phyloP scores from a whole-genome alignment of 768 basidiomycete species.

The Suillus plorans region DNA sequence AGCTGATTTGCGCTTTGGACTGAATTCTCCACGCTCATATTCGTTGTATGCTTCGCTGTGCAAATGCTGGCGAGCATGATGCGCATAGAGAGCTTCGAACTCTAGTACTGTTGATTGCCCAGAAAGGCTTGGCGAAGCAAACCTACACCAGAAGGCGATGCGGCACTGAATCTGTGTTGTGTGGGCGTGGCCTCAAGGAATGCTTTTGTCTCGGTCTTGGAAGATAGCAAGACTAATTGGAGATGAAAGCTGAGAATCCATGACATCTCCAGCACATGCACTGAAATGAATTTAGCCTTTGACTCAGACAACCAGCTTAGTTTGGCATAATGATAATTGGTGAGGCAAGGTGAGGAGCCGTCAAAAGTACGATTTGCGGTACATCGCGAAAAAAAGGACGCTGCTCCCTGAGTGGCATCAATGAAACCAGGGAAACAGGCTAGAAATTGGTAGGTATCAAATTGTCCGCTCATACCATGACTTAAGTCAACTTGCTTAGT shows the following conservation, averaged over 20 bases:
- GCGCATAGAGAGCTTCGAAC: neutral
- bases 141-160: neutral
- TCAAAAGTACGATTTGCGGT: neutral
- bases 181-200: neutral
- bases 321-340: neutral
- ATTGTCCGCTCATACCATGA: slow-evolving; percentile 6
- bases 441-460: too few relatives aligned
- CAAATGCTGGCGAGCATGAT: neutral
- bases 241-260: neutral
- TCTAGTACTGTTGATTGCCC: neutral
- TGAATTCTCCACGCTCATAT: neutral
- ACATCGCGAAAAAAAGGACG: too few relatives aligned
- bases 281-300: neutral
- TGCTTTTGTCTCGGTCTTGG: neutral
- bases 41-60: neutral
- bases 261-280: neutral
- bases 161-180: neutral
- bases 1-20: neutral
- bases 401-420: too few relatives aligned
- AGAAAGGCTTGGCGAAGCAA: neutral
- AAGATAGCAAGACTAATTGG: neutral
- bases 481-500: slow-evolving; percentile 15
- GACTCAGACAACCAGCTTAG: too few relatives aligned
- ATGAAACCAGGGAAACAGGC: too few relatives aligned
- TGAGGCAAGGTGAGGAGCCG: neutral